Evolutionary conservation across 805 yeast species (phyloP).

Genomic region (Ogataea methanolica): DNA sequence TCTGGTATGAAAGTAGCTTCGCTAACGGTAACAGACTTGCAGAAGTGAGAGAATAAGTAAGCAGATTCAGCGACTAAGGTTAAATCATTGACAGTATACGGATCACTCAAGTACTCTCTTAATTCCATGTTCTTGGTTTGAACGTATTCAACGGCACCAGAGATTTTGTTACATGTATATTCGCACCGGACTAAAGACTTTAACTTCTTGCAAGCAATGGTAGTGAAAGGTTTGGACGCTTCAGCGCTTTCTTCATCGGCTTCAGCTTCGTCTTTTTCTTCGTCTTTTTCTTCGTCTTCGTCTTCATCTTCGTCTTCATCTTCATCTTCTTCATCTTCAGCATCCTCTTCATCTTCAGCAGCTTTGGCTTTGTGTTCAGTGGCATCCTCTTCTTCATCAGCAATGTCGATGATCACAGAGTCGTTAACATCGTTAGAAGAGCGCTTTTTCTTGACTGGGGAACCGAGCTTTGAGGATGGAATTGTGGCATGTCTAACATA

Average conservation of each 20-base stretch:
- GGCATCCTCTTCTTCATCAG: constrained; percentile 4
- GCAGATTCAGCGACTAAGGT: constrained; percentile 21
- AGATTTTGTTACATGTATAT: background rate
- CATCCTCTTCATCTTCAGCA: constrained; percentile 14
- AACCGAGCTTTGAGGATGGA: background rate
- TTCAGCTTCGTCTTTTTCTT: constrained; percentile 52
- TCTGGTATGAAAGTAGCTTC: constrained; percentile 21
- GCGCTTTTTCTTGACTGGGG: constrained; percentile 4
- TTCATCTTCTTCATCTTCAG: constrained; percentile 6
- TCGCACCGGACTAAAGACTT: too few relatives aligned
- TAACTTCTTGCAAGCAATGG: too few relatives aligned
- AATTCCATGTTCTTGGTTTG: constrained; percentile 23
- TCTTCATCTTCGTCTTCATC: constrained; percentile 6
- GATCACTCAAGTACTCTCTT: constrained; percentile 30
- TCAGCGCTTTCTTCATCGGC: constrained; percentile 33
- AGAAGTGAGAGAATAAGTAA: constrained; percentile 13
- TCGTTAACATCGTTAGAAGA: background rate
- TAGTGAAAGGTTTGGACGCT: background rate
- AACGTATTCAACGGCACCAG: constrained; percentile 14
- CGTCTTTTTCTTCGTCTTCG: constrained; percentile 42
- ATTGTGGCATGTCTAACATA: constrained; percentile 16
- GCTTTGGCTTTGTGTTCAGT: constrained; percentile 11
- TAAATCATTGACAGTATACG: constrained; percentile 27
- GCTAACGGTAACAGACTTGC: constrained; percentile 13
- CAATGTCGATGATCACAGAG: background rate